phyloP scores from a whole-genome alignment of 2,329 filamentous ascomycete species.

The Talaromyces piceae region DNA sequence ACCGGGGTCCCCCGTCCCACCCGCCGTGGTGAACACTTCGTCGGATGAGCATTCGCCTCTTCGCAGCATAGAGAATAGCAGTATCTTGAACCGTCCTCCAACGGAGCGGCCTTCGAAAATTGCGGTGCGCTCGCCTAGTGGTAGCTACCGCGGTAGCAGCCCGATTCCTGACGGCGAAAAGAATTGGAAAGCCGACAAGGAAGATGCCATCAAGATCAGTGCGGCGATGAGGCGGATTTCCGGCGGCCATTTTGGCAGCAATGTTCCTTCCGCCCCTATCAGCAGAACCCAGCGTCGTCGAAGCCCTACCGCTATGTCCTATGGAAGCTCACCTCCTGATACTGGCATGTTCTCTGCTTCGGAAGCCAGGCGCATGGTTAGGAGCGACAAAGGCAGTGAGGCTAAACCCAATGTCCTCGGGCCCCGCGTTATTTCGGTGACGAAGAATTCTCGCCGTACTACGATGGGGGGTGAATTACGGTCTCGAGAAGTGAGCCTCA shows the following conservation, averaged over 20 bases:
- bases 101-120: conserved; percentile 32
- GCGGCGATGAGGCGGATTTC: conserved; percentile 52
- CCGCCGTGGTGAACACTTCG: conserved; percentile 52
- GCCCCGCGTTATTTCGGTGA: conserved; percentile 52
- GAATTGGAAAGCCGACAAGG: conserved; percentile 38
- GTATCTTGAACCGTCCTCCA: conserved; percentile 42
- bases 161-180: conserved; percentile 42
- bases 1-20: conserved; percentile 58
- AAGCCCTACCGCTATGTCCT: conserved; percentile 45
- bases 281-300: conserved; percentile 46
- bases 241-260: conserved; percentile 33
- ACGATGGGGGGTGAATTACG: conserved; percentile 37
- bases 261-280: conserved; percentile 30
- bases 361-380: conserved; percentile 60
- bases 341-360: conserved; percentile 57
- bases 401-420: conserved; percentile 53
- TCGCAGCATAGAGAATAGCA: conserved; percentile 45
- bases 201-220: conserved; percentile 48
- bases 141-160: conserved; percentile 27
- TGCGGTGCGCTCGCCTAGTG: conserved; percentile 33
- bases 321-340: conserved; percentile 45
- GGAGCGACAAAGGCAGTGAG: conserved; percentile 51
- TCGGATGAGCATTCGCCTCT: conserved; percentile 51
- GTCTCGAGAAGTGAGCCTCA: conserved; percentile 31
- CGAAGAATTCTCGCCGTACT: conserved; percentile 44